These are phyloP conservation scores for Aspergillus sclerotiicarbonarius DNA, from an alignment of 495 filamentous ascomycete genomes.

Conservation along the genomic window DNA sequence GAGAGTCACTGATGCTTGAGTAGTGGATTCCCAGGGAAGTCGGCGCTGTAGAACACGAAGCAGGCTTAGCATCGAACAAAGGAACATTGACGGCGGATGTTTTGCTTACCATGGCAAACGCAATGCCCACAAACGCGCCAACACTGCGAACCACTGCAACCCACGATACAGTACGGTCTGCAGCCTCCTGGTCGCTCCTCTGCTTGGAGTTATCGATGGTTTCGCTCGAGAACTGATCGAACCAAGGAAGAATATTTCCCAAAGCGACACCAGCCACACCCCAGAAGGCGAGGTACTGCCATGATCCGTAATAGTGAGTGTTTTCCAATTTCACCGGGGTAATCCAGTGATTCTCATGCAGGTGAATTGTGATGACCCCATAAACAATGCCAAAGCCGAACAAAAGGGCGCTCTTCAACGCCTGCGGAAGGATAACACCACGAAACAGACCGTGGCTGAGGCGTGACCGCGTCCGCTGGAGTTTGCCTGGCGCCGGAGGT, in stretches of 20 bases:
- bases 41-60: conserved; percentile 56
- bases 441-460: conserved; percentile 44
- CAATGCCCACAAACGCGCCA: conserved; percentile 92
- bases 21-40: conserved; percentile 88
- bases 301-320: conserved; percentile 56
- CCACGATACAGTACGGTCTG: conserved; percentile 62
- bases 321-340: conserved; percentile 61
- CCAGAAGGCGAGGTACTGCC: conserved; percentile 76
- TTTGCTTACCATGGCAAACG: conserved; percentile 83
- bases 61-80: conserved; percentile 17
- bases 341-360: conserved; percentile 69
- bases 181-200: conserved; percentile 26
- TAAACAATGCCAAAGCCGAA: conserved; percentile 81
- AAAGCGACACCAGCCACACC: conserved; percentile 72
- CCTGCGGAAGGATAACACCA: conserved; percentile 44
- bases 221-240: conserved; percentile 65
- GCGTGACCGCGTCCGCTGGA: conserved; percentile 37
- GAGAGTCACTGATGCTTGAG: conserved; percentile 87
- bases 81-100: background rate
- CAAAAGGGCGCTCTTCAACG: conserved; percentile 61
- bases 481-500: conserved; percentile 28
- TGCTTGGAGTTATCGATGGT: conserved; percentile 20
- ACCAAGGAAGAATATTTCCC: conserved; percentile 78
- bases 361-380: conserved; percentile 78
- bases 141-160: conserved; percentile 79